These are phyloP conservation scores for Podospora bellae-mahoneyi DNA, from an alignment of 495 filamentous ascomycete species.

Conservation along the genomic window DNA sequence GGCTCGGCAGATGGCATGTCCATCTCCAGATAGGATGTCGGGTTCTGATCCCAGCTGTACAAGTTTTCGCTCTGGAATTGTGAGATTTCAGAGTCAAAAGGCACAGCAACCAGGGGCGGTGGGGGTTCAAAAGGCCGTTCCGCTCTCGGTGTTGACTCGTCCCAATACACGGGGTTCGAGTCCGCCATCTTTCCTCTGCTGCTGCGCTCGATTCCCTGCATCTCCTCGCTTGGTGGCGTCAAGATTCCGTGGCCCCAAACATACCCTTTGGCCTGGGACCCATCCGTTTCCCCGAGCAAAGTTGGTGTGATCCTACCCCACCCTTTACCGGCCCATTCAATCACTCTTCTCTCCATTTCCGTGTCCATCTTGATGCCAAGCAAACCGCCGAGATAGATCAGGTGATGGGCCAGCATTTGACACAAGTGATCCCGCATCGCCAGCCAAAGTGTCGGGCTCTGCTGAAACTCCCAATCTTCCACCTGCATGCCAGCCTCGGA, in stretches of 20 bases:
- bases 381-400: conserved; percentile 33
- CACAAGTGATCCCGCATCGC: conserved; percentile 36
- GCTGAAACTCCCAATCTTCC: conserved; percentile 19
- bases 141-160: background rate
- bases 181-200: conserved; percentile 2
- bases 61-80: conserved; percentile 5
- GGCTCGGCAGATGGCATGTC: conserved; percentile 20
- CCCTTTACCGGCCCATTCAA: conserved; percentile 28
- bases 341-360: conserved; percentile 30
- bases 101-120: conserved; percentile 14
- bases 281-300: conserved; percentile 22
- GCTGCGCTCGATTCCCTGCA: background rate
- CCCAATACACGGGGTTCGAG: background rate
- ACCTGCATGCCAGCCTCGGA: conserved; percentile 12
- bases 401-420: conserved; percentile 37
- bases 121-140: background rate
- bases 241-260: conserved; percentile 6
- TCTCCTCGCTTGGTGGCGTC: background rate
- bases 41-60: conserved; percentile 28
- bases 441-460: conserved; percentile 35
- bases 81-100: conserved; percentile 9
- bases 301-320: conserved; percentile 31
- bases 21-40: conserved; percentile 33
- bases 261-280: background rate
- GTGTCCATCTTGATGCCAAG: conserved; percentile 34